phyloP scores from a whole-genome alignment of 495 filamentous ascomycete species.

The Aspergillus campestris region DNA sequence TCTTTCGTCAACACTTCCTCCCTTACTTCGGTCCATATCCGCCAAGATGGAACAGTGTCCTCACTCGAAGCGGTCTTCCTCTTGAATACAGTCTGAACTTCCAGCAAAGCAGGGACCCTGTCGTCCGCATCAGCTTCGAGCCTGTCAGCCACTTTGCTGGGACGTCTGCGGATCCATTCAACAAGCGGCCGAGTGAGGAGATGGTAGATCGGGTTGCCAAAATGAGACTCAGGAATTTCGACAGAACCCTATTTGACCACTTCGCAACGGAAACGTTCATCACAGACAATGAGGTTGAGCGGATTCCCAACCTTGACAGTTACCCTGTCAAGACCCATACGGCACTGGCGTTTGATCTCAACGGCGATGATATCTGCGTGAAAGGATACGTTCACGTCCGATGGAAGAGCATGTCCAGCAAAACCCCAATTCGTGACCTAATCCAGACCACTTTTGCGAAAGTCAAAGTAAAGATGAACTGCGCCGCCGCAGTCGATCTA shows the following conservation, averaged over 20 bases:
- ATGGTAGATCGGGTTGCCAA: background rate
- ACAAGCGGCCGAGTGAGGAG: background rate
- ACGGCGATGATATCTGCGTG: no score
- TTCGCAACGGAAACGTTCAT: background rate
- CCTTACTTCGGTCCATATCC: background rate
- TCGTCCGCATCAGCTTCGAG: background rate
- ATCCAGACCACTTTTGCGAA: background rate
- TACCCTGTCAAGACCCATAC: no score
- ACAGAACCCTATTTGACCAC: background rate
- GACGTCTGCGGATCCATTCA: background rate
- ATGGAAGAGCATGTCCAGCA: no score
- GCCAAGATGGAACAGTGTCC: background rate
- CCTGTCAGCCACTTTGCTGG: background rate
- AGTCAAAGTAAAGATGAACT: background rate
- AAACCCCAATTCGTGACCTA: no score
- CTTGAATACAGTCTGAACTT: background rate
- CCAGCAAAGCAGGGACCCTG: background rate
- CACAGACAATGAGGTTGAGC: background rate
- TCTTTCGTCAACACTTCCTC: background rate
- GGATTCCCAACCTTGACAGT: no score
- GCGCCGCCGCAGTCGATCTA: background rate
- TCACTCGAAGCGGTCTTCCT: background rate
- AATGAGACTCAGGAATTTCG: background rate
- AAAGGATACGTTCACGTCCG: no score
- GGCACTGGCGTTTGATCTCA: no score